Evolutionary conservation across 1,284 basidiomycete genomes (phyloP).

Genomic region (Earliella scabrosa): DNA sequence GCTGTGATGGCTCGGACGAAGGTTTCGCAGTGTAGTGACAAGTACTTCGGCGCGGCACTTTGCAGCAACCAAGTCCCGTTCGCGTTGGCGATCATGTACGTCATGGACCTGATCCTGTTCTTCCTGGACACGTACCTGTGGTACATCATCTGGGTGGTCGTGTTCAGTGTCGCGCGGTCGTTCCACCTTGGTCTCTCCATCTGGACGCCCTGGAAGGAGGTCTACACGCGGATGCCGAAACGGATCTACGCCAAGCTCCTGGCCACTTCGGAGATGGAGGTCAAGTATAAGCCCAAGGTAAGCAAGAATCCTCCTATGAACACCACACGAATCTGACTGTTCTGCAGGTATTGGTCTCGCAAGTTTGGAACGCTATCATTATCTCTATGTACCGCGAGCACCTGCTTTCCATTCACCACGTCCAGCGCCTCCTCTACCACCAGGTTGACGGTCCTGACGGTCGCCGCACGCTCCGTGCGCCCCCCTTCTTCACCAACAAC

Average conservation of each 20-base stretch:
- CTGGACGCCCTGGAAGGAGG: constrained; percentile 97
- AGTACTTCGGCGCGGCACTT: constrained; percentile 75
- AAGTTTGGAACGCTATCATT: constrained; percentile 98
- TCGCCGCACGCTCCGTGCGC: constrained; percentile 88
- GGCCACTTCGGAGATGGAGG: constrained; percentile 93
- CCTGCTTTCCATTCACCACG: constrained; percentile 92
- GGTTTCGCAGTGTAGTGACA: constrained; percentile 86
- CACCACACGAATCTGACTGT: constrained; percentile 4
- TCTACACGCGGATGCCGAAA: constrained; percentile 94
- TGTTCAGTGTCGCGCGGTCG: constrained; percentile 89
- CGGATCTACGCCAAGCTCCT: constrained; percentile 95
- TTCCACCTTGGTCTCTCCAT: constrained; percentile 92
- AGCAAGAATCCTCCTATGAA: constrained; percentile 16
- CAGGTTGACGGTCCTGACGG: constrained; percentile 89
- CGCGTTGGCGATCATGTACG: constrained; percentile 93
- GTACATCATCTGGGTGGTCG: constrained; percentile 97
- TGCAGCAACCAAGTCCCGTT: constrained; percentile 92
- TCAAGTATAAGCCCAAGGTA: constrained; percentile 96
- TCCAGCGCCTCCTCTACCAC: constrained; percentile 93
- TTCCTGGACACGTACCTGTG: constrained; percentile 98
- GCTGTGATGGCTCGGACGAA: constrained; percentile 91
- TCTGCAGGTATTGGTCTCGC: constrained; percentile 85
- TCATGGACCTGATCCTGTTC: constrained; percentile 95
- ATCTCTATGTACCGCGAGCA: constrained; percentile 99
- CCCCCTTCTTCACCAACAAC: constrained; percentile 95